Percentiles rank a stretch among this genome's conserved stretches.
Conservation (phyloP, 1,139 yeast species). For the Diutina catenulata region DNA sequence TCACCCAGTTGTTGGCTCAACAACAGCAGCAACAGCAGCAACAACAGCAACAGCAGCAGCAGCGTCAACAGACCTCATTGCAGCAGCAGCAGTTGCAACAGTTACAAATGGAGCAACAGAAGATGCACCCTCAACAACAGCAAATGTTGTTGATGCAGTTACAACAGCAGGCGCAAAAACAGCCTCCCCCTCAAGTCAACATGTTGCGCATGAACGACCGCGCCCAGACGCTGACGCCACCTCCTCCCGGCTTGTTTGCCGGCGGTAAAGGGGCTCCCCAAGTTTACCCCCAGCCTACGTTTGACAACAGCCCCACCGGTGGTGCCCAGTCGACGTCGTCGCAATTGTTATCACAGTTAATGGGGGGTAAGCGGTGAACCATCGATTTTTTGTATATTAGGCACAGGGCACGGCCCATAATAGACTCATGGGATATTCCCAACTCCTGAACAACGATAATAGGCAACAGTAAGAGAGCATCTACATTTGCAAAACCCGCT, state of each 20-base stretch:
- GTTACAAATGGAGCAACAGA: constrained; percentile 4
- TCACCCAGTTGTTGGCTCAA: constrained; percentile 19
- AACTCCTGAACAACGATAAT: no score
- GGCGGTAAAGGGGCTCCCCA: constrained; percentile 10
- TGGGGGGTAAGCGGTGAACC: constrained; percentile 47
- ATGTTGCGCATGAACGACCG: constrained; percentile 23
- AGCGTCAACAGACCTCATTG: not conserved
- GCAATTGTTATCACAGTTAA: constrained; percentile 57
- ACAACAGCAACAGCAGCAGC: constrained; percentile 7
- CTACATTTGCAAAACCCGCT: no score
- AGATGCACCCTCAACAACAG: constrained; percentile 11
- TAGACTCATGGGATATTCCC: no score
- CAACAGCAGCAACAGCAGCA: constrained; percentile 18
- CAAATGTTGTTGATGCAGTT: constrained; percentile 5
- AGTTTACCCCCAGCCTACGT: constrained; percentile 11
- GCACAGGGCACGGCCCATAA: no score
- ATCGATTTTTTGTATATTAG: not conserved
- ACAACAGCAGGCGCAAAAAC: constrained; percentile 9
- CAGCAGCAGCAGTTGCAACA: constrained; percentile 5
- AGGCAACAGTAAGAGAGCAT: no score
- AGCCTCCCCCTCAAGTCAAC: constrained; percentile 14
- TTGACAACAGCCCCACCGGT: constrained; percentile 16
- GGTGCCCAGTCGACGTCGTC: constrained; percentile 33
- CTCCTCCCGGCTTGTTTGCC: constrained; percentile 32
- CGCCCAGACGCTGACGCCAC: constrained; percentile 27